A percentile compares a stretch with the other conserved stretches of the same genome.
Conservation (phyloP, 129 eudicot genomes). For the Sambucus nigra region DNA sequence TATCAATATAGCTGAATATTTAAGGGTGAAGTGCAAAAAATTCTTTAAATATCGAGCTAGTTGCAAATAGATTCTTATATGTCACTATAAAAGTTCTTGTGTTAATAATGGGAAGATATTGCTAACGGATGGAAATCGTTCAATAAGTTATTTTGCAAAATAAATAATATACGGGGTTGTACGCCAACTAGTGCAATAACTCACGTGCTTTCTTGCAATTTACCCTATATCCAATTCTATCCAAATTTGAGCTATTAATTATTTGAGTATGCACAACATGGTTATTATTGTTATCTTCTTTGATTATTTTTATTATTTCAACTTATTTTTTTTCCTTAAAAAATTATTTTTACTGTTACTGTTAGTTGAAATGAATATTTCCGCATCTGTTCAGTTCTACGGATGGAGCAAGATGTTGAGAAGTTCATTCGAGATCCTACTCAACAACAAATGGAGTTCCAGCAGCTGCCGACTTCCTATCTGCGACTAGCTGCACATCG, state of each 20-base stretch:
- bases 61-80: too few relatives aligned
- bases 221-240: background rate
- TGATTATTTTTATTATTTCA: background rate
- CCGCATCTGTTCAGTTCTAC: slow-evolving; percentile 44
- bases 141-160: too few relatives aligned
- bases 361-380: too few relatives aligned
- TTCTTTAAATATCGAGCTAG: too few relatives aligned
- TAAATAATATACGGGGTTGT: too few relatives aligned
- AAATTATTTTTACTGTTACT: background rate
- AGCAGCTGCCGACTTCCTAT: slow-evolving; percentile 94
- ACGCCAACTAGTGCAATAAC: too few relatives aligned
- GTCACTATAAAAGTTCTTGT: too few relatives aligned
- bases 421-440: slow-evolving; percentile 79
- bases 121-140: too few relatives aligned
- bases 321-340: background rate
- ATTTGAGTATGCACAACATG: background rate
- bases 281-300: background rate
- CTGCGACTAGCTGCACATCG: slow-evolving; percentile 95
- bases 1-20: too few relatives aligned
- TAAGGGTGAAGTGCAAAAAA: too few relatives aligned
- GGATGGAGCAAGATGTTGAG: slow-evolving; percentile 94
- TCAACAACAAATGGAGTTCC: slow-evolving; percentile 85
- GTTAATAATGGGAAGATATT: too few relatives aligned
- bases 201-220: too few relatives aligned
- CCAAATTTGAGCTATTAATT: background rate